A percentile compares a stretch with the other conserved stretches of the same genome.
Conservation (phyloP, 768 basidiomycete genomes). For the Exsudoporus frostii region DNA sequence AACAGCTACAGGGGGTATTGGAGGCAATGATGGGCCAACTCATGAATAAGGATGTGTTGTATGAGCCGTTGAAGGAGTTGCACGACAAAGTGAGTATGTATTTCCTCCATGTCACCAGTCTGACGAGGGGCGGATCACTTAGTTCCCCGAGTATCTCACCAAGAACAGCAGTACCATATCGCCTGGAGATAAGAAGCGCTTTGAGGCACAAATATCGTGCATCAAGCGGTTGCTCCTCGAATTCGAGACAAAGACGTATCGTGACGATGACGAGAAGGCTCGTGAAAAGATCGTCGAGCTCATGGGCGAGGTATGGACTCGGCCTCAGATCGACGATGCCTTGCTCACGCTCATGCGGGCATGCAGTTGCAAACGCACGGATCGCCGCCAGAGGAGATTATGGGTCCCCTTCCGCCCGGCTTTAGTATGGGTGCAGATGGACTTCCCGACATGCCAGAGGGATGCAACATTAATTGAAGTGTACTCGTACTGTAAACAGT, state of each 20-base stretch:
- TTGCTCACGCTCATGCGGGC: background rate
- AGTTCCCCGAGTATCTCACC: slow-evolving; percentile 79
- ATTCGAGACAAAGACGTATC: slow-evolving; percentile 62
- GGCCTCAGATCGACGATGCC: background rate
- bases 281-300: slow-evolving; percentile 54
- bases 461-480: slow-evolving; percentile 11
- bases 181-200: slow-evolving; percentile 58
- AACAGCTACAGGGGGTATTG: slow-evolving; percentile 62
- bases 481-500: background rate
- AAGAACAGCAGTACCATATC: slow-evolving; percentile 53
- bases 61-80: slow-evolving; percentile 84
- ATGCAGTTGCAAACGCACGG: slow-evolving; percentile 63
- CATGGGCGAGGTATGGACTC: slow-evolving; percentile 63
- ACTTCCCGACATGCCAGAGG: slow-evolving; percentile 42
- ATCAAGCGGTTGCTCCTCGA: slow-evolving; percentile 57
- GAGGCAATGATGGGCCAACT: slow-evolving; percentile 55
- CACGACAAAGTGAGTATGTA: slow-evolving; percentile 22
- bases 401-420: slow-evolving; percentile 82
- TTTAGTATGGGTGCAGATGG: slow-evolving; percentile 54
- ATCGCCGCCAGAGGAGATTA: slow-evolving; percentile 74
- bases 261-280: slow-evolving; percentile 49
- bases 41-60: slow-evolving; percentile 46
- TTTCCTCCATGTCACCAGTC: background rate
- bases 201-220: slow-evolving; percentile 54
- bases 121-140: slow-evolving; percentile 15